Base-by-base conservation (phyloP, 805 yeast species). In the Kuraishia hungarica region DNA sequence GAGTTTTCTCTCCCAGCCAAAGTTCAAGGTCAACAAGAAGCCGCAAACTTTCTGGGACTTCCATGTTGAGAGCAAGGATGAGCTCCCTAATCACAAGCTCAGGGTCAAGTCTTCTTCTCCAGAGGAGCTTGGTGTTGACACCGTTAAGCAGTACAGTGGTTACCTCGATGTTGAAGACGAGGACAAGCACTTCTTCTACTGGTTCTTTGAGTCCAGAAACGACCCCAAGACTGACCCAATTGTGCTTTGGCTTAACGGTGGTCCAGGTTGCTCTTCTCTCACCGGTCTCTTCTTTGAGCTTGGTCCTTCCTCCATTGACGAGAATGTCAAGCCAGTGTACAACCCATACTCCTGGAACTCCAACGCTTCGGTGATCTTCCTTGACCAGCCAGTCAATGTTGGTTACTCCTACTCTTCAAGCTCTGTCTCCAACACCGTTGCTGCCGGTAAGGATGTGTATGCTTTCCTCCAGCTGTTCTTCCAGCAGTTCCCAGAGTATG, bases 241-340 rank as follows among this genome's bases (percentile, higher is more conserved):
- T 48, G 80, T 91, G 53, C 76, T 93, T 61, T 91, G 97, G 96
- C 78, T 90, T 66, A 90, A 90, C 67, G 97, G 97, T 62, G 97
- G 97, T 19, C 97, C 97, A 50, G 97, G 97, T 2, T 90, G 97
- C 72, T 87, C 96, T 17, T 88, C 96, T 11, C 72, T 89, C 72
- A 88, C 96, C 15, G 96, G 96, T 0, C 77, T 88, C 61, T 86
- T 89, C 67, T 88, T 89, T 67, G 97, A 90, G 68, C 77, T 89
- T 62, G 96, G 97, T 28, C 93, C 96, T 17, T 77, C 96, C 1
- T 76, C 84, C 22, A 83, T 89, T 58, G 79, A 76, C 56, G 68
- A 80, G 48, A 80, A 86, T 26, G 67, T 84, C 57, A 79, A 80
- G 63, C 92, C 92, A 22, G 76, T 78, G 48, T 72, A 72, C 70